Conservation (phyloP, 768 basidiomycete genomes). For the Chalciporus piperatus region DNA sequence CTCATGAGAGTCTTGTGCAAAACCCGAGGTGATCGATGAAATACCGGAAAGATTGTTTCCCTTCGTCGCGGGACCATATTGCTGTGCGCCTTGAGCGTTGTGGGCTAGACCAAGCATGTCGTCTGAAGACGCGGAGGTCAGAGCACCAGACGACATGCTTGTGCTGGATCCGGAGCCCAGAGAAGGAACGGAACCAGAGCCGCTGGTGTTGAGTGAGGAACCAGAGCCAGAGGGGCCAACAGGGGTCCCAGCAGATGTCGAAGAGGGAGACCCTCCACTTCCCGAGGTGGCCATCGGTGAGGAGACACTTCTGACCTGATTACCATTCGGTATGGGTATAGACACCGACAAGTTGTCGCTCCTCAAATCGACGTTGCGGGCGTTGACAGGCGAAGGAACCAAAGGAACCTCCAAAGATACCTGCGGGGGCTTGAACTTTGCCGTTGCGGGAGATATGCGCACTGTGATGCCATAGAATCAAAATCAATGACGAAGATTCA, state of each 20-base stretch:
- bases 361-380: constrained; percentile 30
- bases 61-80: constrained; percentile 39
- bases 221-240: constrained; percentile 44
- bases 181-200: constrained; percentile 51
- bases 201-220: constrained; percentile 43
- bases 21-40: constrained; percentile 31
- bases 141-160: constrained; percentile 49
- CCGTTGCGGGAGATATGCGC: constrained; percentile 88
- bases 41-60: constrained; percentile 24
- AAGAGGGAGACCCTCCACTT: constrained; percentile 19
- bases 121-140: constrained; percentile 48
- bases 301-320: constrained; percentile 63
- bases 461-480: constrained; percentile 48
- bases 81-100: constrained; percentile 47
- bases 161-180: constrained; percentile 46
- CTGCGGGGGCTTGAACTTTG: constrained; percentile 72
- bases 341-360: constrained; percentile 44
- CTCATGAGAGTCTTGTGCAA: constrained; percentile 45
- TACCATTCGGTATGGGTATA: constrained; percentile 44
- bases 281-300: constrained; percentile 56
- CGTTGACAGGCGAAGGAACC: constrained; percentile 40
- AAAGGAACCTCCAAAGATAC: constrained; percentile 45
- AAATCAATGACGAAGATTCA: constrained; percentile 2
- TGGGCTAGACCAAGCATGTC: constrained; percentile 51
- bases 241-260: constrained; percentile 29